phyloP scores from a whole-genome alignment of 805 yeast genomes.

The Helenozyma baotianmanensis region DNA sequence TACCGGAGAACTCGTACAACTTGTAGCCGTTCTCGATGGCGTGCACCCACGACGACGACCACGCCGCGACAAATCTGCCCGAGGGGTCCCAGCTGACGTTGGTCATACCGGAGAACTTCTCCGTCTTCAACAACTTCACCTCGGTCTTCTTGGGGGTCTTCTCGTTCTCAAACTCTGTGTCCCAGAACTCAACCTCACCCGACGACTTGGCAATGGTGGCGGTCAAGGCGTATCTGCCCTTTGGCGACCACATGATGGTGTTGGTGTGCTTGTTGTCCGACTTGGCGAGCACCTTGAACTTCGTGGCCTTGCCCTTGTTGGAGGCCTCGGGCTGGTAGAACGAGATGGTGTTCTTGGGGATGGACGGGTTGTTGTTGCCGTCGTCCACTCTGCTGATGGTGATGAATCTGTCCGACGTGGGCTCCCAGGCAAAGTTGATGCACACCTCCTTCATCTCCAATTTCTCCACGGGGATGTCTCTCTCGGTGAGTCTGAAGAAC shows the following conservation, averaged over 20 bases:
- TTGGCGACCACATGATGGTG: slow-evolving; percentile 83
- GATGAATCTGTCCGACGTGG: slow-evolving; percentile 81
- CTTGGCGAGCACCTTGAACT: slow-evolving; percentile 57
- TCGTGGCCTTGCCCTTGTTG: slow-evolving; percentile 43
- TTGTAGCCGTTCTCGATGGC: slow-evolving; percentile 87
- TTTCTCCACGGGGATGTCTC: slow-evolving; percentile 91
- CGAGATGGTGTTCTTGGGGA: slow-evolving; percentile 60
- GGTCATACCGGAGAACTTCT: slow-evolving; percentile 73
- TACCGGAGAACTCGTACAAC: slow-evolving; percentile 81
- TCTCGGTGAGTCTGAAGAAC: slow-evolving; percentile 81
- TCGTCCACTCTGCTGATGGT: slow-evolving; percentile 62
- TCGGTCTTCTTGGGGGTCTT: slow-evolving; percentile 40
- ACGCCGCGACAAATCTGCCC: slow-evolving; percentile 83
- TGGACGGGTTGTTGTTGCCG: slow-evolving; percentile 56
- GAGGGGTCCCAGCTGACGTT: slow-evolving; percentile 93
- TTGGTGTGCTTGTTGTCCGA: slow-evolving; percentile 63
- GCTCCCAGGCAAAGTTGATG: slow-evolving; percentile 92
- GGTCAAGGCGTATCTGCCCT: slow-evolving; percentile 75
- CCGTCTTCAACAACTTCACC: slow-evolving; percentile 56
- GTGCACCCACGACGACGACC: slow-evolving; percentile 85
- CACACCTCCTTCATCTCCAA: slow-evolving; percentile 89
- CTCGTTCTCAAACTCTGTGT: slow-evolving; percentile 77
- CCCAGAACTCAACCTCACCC: slow-evolving; percentile 81
- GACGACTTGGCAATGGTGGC: slow-evolving; percentile 44
- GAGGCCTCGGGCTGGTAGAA: slow-evolving; percentile 77